Percentiles rank a stretch among this genome's conserved stretches.
Conservation (phyloP, 2,329 filamentous ascomycete species). For the Trichoderma endophyticum region DNA sequence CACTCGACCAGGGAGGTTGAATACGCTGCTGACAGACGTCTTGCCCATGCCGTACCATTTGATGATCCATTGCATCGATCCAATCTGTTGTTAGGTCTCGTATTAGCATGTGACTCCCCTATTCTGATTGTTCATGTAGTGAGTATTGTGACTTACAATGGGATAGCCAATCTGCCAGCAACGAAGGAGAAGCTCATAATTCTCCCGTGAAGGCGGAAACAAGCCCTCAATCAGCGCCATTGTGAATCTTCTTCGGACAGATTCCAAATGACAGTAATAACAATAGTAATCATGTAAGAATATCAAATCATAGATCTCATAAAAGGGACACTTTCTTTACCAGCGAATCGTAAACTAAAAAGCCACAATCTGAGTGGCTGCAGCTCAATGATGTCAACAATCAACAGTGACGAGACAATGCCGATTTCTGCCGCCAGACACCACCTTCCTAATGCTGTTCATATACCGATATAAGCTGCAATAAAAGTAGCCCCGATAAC, state of each 20-base stretch:
- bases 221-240: conserved; percentile 48
- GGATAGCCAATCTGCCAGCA: conserved; percentile 54
- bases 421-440: not conserved
- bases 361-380: not conserved
- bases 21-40: conserved; percentile 67
- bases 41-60: conserved; percentile 91
- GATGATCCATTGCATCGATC: conserved; percentile 69
- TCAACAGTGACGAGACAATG: not conserved
- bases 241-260: not conserved
- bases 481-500: conserved; percentile 13
- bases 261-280: not conserved
- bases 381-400: conserved; percentile 1
- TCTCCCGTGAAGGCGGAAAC: conserved; percentile 56
- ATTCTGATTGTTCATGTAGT: not conserved
- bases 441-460: not conserved
- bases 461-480: not conserved
- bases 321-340: not conserved
- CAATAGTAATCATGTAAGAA: not conserved
- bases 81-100: conserved; percentile 50
- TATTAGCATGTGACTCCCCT: not conserved
- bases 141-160: conserved; percentile 39
- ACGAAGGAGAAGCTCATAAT: conserved; percentile 53
- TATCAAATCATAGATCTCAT: not conserved
- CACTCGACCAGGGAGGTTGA: conserved; percentile 86
- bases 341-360: not conserved